These are phyloP conservation scores for Solanum medicagineum DNA, from an alignment of 257 asterid genomes.

Conservation along the genomic window DNA sequence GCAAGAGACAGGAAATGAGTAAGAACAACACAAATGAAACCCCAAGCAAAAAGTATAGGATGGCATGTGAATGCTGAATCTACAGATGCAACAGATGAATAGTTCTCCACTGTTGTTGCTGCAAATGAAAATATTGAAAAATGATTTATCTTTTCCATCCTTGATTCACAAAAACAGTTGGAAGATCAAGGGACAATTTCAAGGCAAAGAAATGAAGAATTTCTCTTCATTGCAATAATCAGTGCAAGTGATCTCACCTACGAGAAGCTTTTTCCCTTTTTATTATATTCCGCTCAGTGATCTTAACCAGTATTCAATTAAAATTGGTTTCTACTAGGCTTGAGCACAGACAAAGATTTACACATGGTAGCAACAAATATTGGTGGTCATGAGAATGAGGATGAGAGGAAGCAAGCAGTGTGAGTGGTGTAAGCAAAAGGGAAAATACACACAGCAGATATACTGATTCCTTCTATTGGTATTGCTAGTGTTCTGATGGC, in stretches of 20 bases:
- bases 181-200: background rate
- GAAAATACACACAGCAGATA: background rate
- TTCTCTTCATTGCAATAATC: background rate
- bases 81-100: background rate
- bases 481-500: background rate
- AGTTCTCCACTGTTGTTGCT: background rate
- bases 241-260: background rate
- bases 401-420: background rate
- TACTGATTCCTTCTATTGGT: background rate
- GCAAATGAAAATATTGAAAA: background rate
- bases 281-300: background rate
- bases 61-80: background rate
- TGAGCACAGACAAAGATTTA: background rate
- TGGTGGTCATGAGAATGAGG: background rate
- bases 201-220: background rate
- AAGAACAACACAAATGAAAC: slow-evolving; percentile 2
- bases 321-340: background rate
- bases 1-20: slow-evolving; percentile 24
- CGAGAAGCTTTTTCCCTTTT: background rate
- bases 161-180: background rate
- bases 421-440: background rate
- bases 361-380: background rate
- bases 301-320: background rate
- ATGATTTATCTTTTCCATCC: background rate
- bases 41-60: background rate